phyloP scores from a whole-genome alignment of 192 early-diverging fungal species.

The Entomortierella chlamydospora region DNA sequence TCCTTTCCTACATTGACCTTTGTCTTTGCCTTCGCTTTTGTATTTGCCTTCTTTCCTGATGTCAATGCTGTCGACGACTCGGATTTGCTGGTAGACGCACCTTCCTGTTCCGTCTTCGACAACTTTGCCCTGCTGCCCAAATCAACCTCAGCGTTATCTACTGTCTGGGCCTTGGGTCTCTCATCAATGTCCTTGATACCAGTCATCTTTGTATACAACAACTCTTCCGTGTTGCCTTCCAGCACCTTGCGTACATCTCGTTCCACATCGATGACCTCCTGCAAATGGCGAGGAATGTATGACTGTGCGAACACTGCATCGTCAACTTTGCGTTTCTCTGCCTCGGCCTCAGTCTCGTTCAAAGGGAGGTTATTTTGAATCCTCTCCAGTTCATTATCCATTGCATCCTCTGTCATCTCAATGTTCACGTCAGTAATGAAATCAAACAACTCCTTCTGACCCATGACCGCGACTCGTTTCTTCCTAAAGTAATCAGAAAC shows the following conservation, averaged over 20 bases:
- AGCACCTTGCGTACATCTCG: conserved; percentile 81
- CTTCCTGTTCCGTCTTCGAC: no score
- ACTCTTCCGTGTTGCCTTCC: conserved; percentile 77
- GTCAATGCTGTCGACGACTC: not conserved
- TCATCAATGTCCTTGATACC: conserved; percentile 68
- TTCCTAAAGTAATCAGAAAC: conserved; percentile 92
- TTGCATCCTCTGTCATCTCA: conserved; percentile 67
- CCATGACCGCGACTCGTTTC: conserved; percentile 79
- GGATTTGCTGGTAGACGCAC: not conserved
- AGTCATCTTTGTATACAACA: conserved; percentile 62
- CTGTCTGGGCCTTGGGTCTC: conserved; percentile 45
- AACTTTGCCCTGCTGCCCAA: no score
- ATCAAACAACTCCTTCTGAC: conserved; percentile 87
- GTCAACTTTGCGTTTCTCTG: conserved; percentile 69
- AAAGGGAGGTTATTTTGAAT: conserved; percentile 59
- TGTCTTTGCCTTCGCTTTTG: no score
- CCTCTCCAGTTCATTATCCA: conserved; percentile 77
- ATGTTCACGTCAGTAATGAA: conserved; percentile 81
- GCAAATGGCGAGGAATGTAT: conserved; percentile 92
- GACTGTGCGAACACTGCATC: conserved; percentile 93
- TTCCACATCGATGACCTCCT: conserved; percentile 91
- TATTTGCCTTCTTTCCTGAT: not conserved
- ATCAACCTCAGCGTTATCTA: no score
- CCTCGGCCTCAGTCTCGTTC: conserved; percentile 60
- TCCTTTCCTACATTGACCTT: no score